phyloP scores from a whole-genome alignment of 2,329 filamentous ascomycete genomes.

The Fusarium cicatricum region DNA sequence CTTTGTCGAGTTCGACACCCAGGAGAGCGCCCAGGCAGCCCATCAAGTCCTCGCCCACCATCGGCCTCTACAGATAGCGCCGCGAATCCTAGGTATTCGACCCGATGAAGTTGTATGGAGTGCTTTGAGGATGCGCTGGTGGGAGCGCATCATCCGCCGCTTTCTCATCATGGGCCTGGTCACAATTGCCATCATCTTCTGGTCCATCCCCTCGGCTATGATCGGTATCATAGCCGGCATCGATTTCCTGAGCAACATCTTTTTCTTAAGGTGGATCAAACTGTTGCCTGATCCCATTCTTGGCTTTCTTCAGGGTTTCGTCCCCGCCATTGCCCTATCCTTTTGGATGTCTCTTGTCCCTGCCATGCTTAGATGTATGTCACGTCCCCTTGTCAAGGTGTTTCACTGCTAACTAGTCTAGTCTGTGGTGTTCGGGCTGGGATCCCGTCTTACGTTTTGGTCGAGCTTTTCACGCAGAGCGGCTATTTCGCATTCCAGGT shows the following conservation, averaged over 20 bases:
- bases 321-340: slow-evolving; percentile 81
- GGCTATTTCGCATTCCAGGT: slow-evolving; percentile 92
- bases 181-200: slow-evolving; percentile 83
- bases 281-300: slow-evolving; percentile 74
- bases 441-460: slow-evolving; percentile 78
- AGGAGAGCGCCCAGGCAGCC: slow-evolving; percentile 85
- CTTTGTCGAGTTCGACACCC: slow-evolving; percentile 88
- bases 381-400: fast-evolving
- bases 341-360: slow-evolving; percentile 89
- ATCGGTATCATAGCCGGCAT: slow-evolving; percentile 91
- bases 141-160: slow-evolving; percentile 80
- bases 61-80: slow-evolving; percentile 85
- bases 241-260: slow-evolving; percentile 69
- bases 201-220: slow-evolving; percentile 76
- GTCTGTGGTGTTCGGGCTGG: slow-evolving; percentile 82
- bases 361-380: slow-evolving; percentile 72
- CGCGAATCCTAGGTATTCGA: slow-evolving; percentile 82
- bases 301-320: slow-evolving; percentile 83
- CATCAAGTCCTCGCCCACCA: slow-evolving; percentile 90
- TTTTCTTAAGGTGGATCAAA: slow-evolving; percentile 77
- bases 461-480: slow-evolving; percentile 90
- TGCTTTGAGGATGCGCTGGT: slow-evolving; percentile 85
- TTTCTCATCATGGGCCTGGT: slow-evolving; percentile 77
- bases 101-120: slow-evolving; percentile 89
- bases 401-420: slow-evolving; percentile 42